A percentile compares a stretch with the other conserved stretches of the same genome.
phyloP scores from a whole-genome alignment of 768 basidiomycete genomes.

The Boletus speciosus region DNA sequence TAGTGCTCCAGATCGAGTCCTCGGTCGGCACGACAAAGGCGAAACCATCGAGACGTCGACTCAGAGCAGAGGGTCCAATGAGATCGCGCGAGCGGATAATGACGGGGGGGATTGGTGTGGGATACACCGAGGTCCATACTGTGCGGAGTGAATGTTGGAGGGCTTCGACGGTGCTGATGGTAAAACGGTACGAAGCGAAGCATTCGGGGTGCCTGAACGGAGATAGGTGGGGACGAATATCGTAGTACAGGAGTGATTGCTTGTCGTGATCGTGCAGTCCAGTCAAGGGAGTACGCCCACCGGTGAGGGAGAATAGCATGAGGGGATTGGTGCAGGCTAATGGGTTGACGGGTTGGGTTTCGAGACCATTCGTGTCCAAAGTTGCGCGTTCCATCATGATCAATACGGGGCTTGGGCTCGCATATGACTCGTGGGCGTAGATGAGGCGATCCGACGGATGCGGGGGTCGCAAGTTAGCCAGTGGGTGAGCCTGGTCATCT shows the following conservation, averaged over 20 bases:
- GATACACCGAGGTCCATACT: conserved; percentile 10
- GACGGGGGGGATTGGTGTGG: conserved; percentile 20
- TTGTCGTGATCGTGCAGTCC: background rate
- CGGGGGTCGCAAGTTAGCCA: too few species aligned
- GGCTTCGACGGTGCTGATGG: conserved; percentile 5
- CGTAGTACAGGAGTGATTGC: conserved; percentile 10
- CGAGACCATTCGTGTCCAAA: background rate
- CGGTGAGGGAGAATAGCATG: conserved; percentile 6
- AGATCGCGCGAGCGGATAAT: conserved; percentile 18
- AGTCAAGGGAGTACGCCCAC: conserved; percentile 1
- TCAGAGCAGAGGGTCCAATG: conserved; percentile 2
- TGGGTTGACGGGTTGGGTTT: background rate
- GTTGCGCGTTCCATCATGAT: conserved; percentile 8
- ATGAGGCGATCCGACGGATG: conserved; percentile 1
- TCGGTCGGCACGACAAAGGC: conserved; percentile 7
- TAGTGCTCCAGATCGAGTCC: conserved; percentile 13
- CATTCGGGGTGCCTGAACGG: background rate
- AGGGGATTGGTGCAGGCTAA: background rate
- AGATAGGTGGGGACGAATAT: background rate
- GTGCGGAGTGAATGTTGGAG: conserved; percentile 9
- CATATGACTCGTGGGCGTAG: background rate
- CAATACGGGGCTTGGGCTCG: conserved; percentile 13
- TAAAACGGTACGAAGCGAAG: background rate
- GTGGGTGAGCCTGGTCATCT: background rate
- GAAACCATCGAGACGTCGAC: background rate